These are phyloP conservation scores for Stagonosporopsis cucurbitacearum DNA, from an alignment of 2,329 filamentous ascomycete genomes.

Conservation along the genomic window DNA sequence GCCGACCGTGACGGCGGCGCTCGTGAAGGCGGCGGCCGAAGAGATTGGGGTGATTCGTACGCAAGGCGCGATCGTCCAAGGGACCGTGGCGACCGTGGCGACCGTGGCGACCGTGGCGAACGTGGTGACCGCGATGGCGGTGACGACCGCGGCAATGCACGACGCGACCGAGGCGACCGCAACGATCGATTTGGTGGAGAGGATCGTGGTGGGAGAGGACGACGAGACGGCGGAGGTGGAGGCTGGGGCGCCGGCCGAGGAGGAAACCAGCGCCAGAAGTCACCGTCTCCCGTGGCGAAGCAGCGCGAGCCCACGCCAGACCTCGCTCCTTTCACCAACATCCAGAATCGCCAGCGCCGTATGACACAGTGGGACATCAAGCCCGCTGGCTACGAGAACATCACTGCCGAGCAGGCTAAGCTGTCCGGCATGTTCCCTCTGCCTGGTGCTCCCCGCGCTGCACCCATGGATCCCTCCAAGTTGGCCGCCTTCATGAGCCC, in stretches of 20 bases:
- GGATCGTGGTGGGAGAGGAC: conserved; percentile 43
- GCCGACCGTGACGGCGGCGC: conserved; percentile 50
- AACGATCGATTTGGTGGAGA: conserved; percentile 54
- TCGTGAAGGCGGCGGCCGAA: conserved; percentile 49
- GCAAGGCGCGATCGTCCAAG: conserved; percentile 45
- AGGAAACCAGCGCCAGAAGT: conserved; percentile 65
- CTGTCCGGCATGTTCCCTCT: conserved; percentile 98
- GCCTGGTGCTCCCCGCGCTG: conserved; percentile 90
- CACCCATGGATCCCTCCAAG: conserved; percentile 92
- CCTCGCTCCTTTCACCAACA: conserved; percentile 80
- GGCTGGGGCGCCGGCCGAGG: conserved; percentile 25
- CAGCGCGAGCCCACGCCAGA: conserved; percentile 96
- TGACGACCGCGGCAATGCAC: conserved; percentile 43
- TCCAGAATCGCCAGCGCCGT: conserved; percentile 86
- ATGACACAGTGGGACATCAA: conserved; percentile 99
- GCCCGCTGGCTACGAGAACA: conserved; percentile 95
- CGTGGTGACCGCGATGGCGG: conserved; percentile 53
- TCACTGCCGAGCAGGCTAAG: conserved; percentile 98
- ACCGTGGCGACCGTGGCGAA: conserved; percentile 45
- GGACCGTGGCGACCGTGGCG: conserved; percentile 37
- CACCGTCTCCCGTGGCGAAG: conserved; percentile 77
- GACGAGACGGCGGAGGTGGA: conserved; percentile 26
- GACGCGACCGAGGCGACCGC: conserved; percentile 47
- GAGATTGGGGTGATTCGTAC: conserved; percentile 66
- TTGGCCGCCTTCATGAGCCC: conserved; percentile 96